Evolutionary conservation across 2,329 filamentous ascomycete species (phyloP).

Genomic region (Cylindrodendrum hubeiense): DNA sequence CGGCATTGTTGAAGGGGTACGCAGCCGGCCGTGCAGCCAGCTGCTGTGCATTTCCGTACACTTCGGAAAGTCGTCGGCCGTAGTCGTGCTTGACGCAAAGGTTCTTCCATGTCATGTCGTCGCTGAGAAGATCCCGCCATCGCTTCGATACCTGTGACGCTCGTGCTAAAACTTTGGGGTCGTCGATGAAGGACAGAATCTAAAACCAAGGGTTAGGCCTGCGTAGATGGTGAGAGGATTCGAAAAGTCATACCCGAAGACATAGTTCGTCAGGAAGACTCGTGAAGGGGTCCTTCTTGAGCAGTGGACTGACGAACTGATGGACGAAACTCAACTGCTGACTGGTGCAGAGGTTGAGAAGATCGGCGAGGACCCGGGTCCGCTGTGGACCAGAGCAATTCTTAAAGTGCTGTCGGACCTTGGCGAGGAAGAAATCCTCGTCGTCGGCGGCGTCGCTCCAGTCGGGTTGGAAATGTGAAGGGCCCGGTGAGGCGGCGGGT

Average conservation of each 20-base stretch:
- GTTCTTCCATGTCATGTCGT: conserved; percentile 99
- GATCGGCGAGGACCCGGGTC: conserved; percentile 84
- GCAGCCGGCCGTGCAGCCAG: conserved; percentile 47
- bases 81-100: conserved; percentile 97
- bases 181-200: conserved; percentile 97
- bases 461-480: conserved; percentile 72
- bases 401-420: conserved; percentile 84
- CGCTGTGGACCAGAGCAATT: conserved; percentile 81
- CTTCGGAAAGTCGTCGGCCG: conserved; percentile 68
- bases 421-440: conserved; percentile 85
- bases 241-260: conserved; percentile 75
- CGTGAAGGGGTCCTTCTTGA: conserved; percentile 97
- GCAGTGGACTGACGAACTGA: conserved; percentile 90
- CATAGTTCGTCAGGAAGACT: conserved; percentile 94
- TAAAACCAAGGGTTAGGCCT: conserved; percentile 52
- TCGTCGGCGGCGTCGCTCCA: conserved; percentile 84
- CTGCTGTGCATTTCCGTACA: conserved; percentile 51
- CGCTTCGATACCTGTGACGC: conserved; percentile 95
- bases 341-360: conserved; percentile 94
- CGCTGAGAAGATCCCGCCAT: conserved; percentile 93
- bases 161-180: conserved; percentile 91
- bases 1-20: conserved; percentile 47
- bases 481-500: conserved; percentile 74
- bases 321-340: conserved; percentile 96
- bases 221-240: neutral